A percentile compares a stretch with the other conserved stretches of the same genome.
Evolutionary conservation across 495 filamentous ascomycete genomes (phyloP).

Genomic region (Tuber indicum): DNA sequence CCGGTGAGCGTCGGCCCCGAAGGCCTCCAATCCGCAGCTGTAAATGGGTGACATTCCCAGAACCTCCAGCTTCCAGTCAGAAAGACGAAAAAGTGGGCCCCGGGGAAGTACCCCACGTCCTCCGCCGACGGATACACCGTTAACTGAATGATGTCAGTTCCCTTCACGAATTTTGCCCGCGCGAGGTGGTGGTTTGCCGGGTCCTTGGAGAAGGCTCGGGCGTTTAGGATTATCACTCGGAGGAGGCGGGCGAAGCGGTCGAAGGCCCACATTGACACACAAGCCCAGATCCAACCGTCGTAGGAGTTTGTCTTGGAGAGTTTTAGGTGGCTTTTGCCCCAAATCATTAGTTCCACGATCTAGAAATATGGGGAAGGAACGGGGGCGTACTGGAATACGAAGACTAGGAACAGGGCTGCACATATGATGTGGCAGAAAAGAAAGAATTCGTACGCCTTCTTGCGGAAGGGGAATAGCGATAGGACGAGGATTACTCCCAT

Average conservation of each 20-base stretch:
- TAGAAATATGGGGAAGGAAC: background rate
- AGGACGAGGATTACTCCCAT: slow-evolving; percentile 49
- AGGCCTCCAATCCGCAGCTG: slow-evolving; percentile 48
- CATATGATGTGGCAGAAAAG: slow-evolving; percentile 51
- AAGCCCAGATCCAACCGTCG: slow-evolving; percentile 52
- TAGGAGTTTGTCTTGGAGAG: slow-evolving; percentile 49
- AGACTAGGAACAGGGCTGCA: slow-evolving; percentile 49
- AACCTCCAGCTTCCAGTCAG: slow-evolving; percentile 47
- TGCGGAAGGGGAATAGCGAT: slow-evolving; percentile 49
- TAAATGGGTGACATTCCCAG: slow-evolving; percentile 60
- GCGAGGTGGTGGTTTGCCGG: slow-evolving; percentile 41
- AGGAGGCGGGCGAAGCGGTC: slow-evolving; percentile 50
- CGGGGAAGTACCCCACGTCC: slow-evolving; percentile 45
- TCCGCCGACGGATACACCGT: slow-evolving; percentile 44
- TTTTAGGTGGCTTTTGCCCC: slow-evolving; percentile 46
- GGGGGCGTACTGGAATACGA: slow-evolving; percentile 50
- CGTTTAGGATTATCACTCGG: slow-evolving; percentile 50
- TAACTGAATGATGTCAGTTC: slow-evolving; percentile 51
- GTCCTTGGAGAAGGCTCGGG: slow-evolving; percentile 34
- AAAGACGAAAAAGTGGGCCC: slow-evolving; percentile 56
- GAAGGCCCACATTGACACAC: slow-evolving; percentile 49
- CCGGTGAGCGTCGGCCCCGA: slow-evolving; percentile 19
- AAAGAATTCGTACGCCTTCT: slow-evolving; percentile 52
- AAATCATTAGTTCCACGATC: slow-evolving; percentile 10
- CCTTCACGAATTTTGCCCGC: slow-evolving; percentile 45